Conservation (phyloP, 352 stramenopile genomes). For the Saprolegnia parasitica region DNA sequence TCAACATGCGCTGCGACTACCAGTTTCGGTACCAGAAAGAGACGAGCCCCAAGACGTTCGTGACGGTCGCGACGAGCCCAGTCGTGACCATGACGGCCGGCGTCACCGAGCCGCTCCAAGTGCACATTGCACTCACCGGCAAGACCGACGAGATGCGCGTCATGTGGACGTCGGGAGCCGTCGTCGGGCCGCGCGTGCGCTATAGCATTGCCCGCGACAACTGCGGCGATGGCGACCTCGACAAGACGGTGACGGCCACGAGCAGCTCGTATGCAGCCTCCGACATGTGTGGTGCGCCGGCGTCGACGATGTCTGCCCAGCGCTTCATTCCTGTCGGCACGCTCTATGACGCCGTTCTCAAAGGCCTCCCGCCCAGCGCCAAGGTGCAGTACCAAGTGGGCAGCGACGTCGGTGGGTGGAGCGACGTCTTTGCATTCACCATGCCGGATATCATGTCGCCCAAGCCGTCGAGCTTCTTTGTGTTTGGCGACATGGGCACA, state of each 20-base stretch:
- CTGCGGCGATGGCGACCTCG: background rate
- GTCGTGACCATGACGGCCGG: constrained; percentile 37
- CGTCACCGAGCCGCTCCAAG: constrained; percentile 40
- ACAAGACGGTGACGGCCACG: background rate
- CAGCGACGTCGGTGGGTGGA: constrained; percentile 31
- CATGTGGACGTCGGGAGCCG: constrained; percentile 46
- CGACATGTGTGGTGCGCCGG: constrained; percentile 51
- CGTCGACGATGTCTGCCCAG: constrained; percentile 31
- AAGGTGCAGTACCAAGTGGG: constrained; percentile 38
- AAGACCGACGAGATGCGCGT: constrained; percentile 43
- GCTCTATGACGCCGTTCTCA: constrained; percentile 40
- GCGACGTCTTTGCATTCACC: constrained; percentile 21
- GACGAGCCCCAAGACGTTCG: constrained; percentile 31
- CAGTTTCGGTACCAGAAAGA: constrained; percentile 40
- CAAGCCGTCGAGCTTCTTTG: constrained; percentile 50
- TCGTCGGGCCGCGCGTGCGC: constrained; percentile 38
- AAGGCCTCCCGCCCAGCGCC: constrained; percentile 36
- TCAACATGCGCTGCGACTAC: constrained; percentile 49
- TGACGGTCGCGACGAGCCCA: constrained; percentile 35
- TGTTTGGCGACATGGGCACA: constrained; percentile 71
- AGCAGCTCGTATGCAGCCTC: constrained; percentile 38
- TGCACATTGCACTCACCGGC: constrained; percentile 36
- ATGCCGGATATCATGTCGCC: constrained; percentile 30
- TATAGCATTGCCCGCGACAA: constrained; percentile 35
- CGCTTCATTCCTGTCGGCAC: constrained; percentile 39